These are phyloP conservation scores for Ophiostoma sp. DNA, from an alignment of 2,329 filamentous ascomycete genomes.

Conservation along the genomic window DNA sequence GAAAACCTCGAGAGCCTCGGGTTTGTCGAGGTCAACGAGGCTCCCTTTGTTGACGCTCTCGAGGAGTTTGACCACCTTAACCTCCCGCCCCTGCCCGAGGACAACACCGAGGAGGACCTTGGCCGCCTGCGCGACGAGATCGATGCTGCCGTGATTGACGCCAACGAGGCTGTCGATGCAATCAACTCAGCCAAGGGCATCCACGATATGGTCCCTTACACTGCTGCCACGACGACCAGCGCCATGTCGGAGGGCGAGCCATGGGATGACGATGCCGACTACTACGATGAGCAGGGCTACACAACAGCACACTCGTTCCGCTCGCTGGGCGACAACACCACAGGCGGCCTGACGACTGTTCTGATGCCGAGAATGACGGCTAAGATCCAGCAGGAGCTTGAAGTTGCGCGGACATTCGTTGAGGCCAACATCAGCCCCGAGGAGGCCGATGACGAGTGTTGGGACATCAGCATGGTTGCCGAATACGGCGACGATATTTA, in stretches of 20 bases:
- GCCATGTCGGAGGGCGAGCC: conserved; percentile 54
- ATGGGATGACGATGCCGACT: conserved; percentile 73
- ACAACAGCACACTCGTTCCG: conserved; percentile 70
- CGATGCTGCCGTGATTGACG: conserved; percentile 15
- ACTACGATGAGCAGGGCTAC: conserved; percentile 63
- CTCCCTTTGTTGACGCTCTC: conserved; percentile 43
- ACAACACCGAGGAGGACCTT: conserved; percentile 10
- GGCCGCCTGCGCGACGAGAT: conserved; percentile 21
- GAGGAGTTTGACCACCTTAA: conserved; percentile 35
- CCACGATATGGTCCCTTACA: neutral
- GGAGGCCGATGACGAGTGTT: conserved; percentile 80
- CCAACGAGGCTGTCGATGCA: conserved; percentile 6
- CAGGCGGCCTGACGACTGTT: conserved; percentile 50
- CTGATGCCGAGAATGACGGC: conserved; percentile 67
- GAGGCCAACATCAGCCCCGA: conserved; percentile 61
- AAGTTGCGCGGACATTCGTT: conserved; percentile 59
- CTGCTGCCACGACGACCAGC: conserved; percentile 13
- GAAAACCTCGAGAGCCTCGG: conserved; percentile 27
- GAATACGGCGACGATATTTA: conserved; percentile 98
- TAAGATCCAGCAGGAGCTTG: conserved; percentile 67
- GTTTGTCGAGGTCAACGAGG: conserved; percentile 37
- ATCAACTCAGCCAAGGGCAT: neutral
- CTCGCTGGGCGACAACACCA: conserved; percentile 63
- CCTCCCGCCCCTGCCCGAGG: conserved; percentile 13
- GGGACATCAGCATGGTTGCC: conserved; percentile 95